Evolutionary conservation across 345 rosid genomes (phyloP).

Genomic region (Triadica sebifera): DNA sequence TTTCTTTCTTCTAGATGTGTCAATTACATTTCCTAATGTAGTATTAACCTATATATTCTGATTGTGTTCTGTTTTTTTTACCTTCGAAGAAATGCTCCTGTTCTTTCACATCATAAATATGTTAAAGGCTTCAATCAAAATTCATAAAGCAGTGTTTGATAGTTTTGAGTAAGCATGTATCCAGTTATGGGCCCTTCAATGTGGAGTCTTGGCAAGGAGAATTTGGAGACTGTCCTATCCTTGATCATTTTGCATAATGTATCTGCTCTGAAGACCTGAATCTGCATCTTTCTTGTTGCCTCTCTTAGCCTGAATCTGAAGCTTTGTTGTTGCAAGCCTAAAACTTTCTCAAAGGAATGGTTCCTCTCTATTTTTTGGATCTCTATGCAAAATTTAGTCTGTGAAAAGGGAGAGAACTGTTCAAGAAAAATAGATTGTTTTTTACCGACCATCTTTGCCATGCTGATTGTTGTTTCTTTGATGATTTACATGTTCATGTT

Average conservation of each 20-base stretch:
- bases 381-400: neutral
- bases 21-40: neutral
- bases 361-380: neutral
- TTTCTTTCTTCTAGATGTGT: neutral
- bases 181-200: neutral
- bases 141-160: neutral
- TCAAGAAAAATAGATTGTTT: neutral
- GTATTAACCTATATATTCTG: neutral
- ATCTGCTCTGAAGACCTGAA: neutral
- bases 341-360: neutral
- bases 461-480: neutral
- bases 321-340: neutral
- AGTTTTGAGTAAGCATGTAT: neutral
- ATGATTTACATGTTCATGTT: neutral
- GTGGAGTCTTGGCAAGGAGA: conserved; percentile 1
- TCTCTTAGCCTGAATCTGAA: neutral
- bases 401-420: neutral
- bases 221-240: neutral
- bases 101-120: neutral
- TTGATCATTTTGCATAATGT: neutral
- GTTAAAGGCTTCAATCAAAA: neutral
- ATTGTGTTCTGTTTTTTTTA: too few species aligned
- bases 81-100: neutral
- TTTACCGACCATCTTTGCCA: neutral
- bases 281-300: neutral